A percentile compares a stretch with the other conserved stretches of the same genome.
Conservation (phyloP, 2,329 filamentous ascomycete genomes). For the Clonostachys chloroleuca region DNA sequence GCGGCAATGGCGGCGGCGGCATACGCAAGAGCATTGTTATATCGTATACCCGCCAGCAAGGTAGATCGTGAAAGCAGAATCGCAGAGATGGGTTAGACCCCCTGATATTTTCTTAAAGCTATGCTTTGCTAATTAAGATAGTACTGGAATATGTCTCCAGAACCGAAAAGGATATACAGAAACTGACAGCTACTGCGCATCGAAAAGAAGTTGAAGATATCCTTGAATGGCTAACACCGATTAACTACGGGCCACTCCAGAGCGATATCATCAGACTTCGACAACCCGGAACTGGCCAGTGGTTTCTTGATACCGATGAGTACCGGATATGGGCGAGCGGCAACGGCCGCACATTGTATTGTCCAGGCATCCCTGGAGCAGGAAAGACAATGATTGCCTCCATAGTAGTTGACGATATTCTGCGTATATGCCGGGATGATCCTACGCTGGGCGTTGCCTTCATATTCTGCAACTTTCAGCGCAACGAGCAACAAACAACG, state of each 20-base stretch:
- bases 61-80: background rate
- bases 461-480: conserved; percentile 36
- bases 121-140: too few species aligned
- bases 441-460: conserved; percentile 31
- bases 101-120: too few species aligned
- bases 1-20: conserved; percentile 10
- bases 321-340: conserved; percentile 22
- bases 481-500: conserved; percentile 25
- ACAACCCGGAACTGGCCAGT: conserved; percentile 35
- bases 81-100: too few species aligned
- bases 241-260: conserved; percentile 32
- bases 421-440: conserved; percentile 15
- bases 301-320: conserved; percentile 33
- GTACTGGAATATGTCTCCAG: too few species aligned
- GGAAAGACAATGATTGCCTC: conserved; percentile 42
- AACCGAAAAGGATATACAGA: background rate
- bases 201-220: conserved; percentile 11
- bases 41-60: background rate
- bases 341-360: conserved; percentile 29
- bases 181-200: background rate
- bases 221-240: conserved; percentile 29
- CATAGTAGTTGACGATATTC: conserved; percentile 28
- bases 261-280: conserved; percentile 24
- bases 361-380: conserved; percentile 39
- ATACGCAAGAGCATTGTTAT: conserved; percentile 5